Evolutionary conservation across 2,329 filamentous ascomycete genomes (phyloP), one percentile per base, ranked within the genome.

Genomic region (Botrytis paeoniae): DNA sequence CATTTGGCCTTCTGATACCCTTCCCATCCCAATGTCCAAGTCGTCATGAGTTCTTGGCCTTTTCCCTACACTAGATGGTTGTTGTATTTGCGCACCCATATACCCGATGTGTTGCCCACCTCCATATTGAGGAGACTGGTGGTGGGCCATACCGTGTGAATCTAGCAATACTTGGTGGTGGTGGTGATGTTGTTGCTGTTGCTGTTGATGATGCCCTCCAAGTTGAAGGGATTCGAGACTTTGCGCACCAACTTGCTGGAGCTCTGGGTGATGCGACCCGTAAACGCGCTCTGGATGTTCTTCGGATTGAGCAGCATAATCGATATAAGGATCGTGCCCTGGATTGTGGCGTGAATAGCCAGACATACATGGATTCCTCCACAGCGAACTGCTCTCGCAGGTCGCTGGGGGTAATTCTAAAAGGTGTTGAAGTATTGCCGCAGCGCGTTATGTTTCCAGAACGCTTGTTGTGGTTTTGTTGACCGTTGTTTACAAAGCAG

Each of bases 331-430:
- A 85, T 80, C 77, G 77, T 79, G 78, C 71, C 76, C 77, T 74
- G 76, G 89, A 82, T 85, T 82, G 81, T 86, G 87, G 84, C 89
- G 86, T 87, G 89, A 89, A 86, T 93, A 93, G 84, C 77, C 78
- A 79, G 80, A 81, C 80, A 80, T 88, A 84, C 89, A 92, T 92
- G 87, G 89, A 89, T 89, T 87, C 89, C 89, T 89, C 90, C 90
- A 92, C 90, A 92, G 89, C 90, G 87, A 87, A 84, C 85, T 89
- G 89, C 90, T 88, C 90, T 90, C 89, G 89, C 90, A 89, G 89
- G 87, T 86, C 87, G 87, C 88, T 85, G 88, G 86, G 83, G 83
- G 87, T 81, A 88, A 85, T 81, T 87, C 68, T 73, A 77, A 71
- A 77, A 79, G 74, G 74, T 77, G 77, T 74, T 79, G 77, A 76